Percentiles rank a stretch among this genome's conserved stretches.
These are phyloP conservation scores for Candida lessepsii DNA, from an alignment of 805 yeast genomes.

Conservation along the genomic window DNA sequence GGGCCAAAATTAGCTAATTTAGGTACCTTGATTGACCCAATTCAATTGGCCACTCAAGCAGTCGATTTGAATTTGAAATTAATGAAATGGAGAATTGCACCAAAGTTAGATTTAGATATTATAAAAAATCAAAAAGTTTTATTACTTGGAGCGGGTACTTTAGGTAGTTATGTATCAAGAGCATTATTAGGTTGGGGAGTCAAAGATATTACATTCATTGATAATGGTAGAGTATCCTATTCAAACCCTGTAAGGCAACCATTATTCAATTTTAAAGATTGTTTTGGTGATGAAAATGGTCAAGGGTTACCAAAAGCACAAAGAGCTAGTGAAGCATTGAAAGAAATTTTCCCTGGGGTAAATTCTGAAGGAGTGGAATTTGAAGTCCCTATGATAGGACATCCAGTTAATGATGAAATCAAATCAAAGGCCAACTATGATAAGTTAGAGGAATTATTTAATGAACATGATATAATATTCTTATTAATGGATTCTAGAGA, in stretches of 20 bases:
- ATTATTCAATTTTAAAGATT: constrained; percentile 76
- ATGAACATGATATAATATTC: constrained; percentile 72
- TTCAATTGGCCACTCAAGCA: constrained; percentile 83
- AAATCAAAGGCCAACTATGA: constrained; percentile 52
- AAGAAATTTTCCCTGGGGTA: constrained; percentile 76
- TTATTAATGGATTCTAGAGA: constrained; percentile 93
- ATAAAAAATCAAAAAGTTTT: constrained; percentile 63
- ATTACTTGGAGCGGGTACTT: constrained; percentile 92
- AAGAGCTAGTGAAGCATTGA: constrained; percentile 72
- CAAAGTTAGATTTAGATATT: constrained; percentile 67
- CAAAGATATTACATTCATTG: constrained; percentile 79
- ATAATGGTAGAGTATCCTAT: constrained; percentile 82
- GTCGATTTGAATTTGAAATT: constrained; percentile 85
- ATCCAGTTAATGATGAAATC: constrained; percentile 62
- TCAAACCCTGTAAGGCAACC: constrained; percentile 97
- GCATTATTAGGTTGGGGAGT: constrained; percentile 95
- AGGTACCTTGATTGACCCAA: constrained; percentile 77
- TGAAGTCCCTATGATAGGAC: constrained; percentile 97
- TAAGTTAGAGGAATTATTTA: constrained; percentile 50
- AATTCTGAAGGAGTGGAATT: constrained; percentile 58
- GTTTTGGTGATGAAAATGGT: constrained; percentile 60
- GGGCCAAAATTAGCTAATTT: constrained; percentile 84
- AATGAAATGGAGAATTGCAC: constrained; percentile 97
- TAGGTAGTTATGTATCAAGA: constrained; percentile 89
- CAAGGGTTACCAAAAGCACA: constrained; percentile 71